These are phyloP conservation scores for Nitzschia sp. DNA, from an alignment of 108 stramenopile genomes.

Conservation along the genomic window DNA sequence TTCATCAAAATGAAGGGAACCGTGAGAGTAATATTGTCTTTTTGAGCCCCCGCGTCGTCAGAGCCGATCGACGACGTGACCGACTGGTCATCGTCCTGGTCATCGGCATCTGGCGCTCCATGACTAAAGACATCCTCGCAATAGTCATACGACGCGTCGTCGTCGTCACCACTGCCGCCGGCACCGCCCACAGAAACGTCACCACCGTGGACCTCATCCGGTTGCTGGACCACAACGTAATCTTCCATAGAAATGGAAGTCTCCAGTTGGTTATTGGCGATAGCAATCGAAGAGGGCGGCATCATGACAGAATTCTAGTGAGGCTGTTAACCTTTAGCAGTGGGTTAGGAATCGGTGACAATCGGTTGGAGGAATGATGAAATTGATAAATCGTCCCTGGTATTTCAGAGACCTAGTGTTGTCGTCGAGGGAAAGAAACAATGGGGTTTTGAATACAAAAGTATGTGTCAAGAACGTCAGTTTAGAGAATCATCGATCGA, in stretches of 20 bases:
- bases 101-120: neutral
- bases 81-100: slow-evolving; percentile 4
- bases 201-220: neutral
- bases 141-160: slow-evolving; percentile 40
- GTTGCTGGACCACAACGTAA: slow-evolving; percentile 1
- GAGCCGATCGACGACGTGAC: neutral
- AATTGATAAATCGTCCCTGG: neutral
- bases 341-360: neutral
- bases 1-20: slow-evolving; percentile 32
- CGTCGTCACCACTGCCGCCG: slow-evolving; percentile 6
- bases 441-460: neutral
- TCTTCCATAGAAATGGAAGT: neutral
- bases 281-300: neutral
- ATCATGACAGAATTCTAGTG: neutral
- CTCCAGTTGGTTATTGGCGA: neutral
- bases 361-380: neutral
- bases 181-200: neutral
- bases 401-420: neutral
- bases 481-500: too few species aligned
- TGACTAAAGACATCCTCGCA: slow-evolving; percentile 32
- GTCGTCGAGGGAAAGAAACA: too few species aligned
- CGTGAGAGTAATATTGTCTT: slow-evolving; percentile 15
- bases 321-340: neutral
- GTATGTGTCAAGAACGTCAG: neutral
- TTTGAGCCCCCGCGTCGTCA: neutral